A percentile compares a stretch with the other conserved stretches of the same genome.
These are phyloP conservation scores for Magnusiomyces sp. DNA, from an alignment of 1,139 yeast genomes.

Conservation along the genomic window DNA sequence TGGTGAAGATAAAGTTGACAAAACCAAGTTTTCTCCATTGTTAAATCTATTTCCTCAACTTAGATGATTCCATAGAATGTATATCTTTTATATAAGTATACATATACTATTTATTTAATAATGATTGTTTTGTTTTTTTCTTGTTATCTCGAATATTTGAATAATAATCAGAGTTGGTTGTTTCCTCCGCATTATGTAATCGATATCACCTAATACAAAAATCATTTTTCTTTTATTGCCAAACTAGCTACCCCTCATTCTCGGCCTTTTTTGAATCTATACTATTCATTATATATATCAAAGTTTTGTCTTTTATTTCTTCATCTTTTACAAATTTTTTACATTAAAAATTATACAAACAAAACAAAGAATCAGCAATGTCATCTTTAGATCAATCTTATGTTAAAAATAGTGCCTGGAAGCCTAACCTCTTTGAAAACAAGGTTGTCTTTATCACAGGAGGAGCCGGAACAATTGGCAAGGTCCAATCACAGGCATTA, in stretches of 20 bases:
- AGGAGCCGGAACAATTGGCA: conserved; percentile 89
- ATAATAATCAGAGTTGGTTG: too few relatives aligned
- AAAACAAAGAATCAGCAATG: neutral
- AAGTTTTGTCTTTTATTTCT: neutral
- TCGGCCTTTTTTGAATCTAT: too few relatives aligned
- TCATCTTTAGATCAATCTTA: conserved; percentile 16
- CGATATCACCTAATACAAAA: too few relatives aligned
- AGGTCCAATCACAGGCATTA: conserved; percentile 78
- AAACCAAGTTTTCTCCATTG: conserved; percentile 31
- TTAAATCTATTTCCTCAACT: conserved; percentile 75
- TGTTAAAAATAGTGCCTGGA: conserved; percentile 34
- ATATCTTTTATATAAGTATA: too few relatives aligned
- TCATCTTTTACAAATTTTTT: neutral
- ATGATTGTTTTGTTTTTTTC: too few relatives aligned
- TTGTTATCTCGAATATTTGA: too few relatives aligned
- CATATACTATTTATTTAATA: too few relatives aligned
- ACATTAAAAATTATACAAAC: neutral
- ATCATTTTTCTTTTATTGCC: too few relatives aligned
- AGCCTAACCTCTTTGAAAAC: conserved; percentile 60
- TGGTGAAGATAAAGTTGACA: conserved; percentile 59
- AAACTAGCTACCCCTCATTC: too few relatives aligned
- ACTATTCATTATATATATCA: too few relatives aligned
- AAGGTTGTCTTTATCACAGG: conserved; percentile 90
- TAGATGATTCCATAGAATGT: conserved; percentile 34
- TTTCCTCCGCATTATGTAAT: too few relatives aligned